These are phyloP conservation scores for Corymbia calophylla DNA, from an alignment of 441 rosid genomes.

Conservation along the genomic window DNA sequence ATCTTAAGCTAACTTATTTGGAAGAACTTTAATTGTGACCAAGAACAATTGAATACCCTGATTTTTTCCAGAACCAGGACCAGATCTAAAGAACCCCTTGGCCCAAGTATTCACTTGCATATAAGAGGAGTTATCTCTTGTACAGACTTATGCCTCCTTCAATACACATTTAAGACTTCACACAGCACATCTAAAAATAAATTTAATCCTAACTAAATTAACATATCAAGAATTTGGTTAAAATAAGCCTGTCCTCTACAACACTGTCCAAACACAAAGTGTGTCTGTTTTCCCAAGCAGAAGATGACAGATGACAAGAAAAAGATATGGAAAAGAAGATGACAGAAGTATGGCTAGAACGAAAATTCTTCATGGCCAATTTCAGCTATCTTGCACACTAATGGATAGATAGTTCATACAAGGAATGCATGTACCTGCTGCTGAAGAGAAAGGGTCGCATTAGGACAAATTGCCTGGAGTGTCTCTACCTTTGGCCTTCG, in stretches of 20 bases:
- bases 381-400: background rate
- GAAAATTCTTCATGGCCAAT: background rate
- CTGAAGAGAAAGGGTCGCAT: conserved; percentile 60
- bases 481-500: conserved; percentile 48
- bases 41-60: background rate
- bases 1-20: background rate
- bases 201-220: background rate
- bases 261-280: background rate
- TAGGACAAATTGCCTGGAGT: conserved; percentile 59
- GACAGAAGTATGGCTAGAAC: background rate
- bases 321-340: background rate
- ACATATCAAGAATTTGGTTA: background rate
- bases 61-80: background rate
- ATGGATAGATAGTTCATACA: background rate
- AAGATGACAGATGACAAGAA: background rate
- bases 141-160: background rate
- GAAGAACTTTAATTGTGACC: background rate
- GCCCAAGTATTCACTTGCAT: background rate
- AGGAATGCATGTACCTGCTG: conserved; percentile 62
- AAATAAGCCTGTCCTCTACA: background rate
- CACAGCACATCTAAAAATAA: background rate
- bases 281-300: background rate
- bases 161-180: background rate
- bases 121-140: background rate
- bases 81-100: background rate